Evolutionary conservation across 176 grass and related monocot species (phyloP).

Genomic region (Zizania latifolia): DNA sequence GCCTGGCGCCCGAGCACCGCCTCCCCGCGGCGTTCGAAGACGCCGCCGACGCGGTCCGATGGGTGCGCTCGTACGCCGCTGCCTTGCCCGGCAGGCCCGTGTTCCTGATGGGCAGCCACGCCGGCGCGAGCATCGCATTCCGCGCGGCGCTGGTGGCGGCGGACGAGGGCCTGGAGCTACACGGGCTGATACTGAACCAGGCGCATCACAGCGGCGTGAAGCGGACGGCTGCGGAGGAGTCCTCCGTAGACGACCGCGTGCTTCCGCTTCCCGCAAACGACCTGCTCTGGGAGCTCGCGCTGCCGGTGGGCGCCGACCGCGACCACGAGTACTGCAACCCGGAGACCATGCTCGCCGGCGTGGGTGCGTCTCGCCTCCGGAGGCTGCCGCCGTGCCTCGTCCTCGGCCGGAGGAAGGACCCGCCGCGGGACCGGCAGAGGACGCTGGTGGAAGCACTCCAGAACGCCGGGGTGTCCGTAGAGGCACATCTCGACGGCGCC

Average conservation of each 20-base stretch:
- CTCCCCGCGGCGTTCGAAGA: constrained; percentile 78
- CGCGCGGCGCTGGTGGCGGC: constrained; percentile 53
- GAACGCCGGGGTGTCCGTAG: constrained; percentile 45
- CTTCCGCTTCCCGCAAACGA: constrained; percentile 66
- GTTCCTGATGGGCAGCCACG: constrained; percentile 81
- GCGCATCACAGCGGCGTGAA: constrained; percentile 57
- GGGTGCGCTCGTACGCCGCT: constrained; percentile 40
- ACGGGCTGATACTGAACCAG: constrained; percentile 64
- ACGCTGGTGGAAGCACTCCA: constrained; percentile 44
- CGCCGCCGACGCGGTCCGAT: constrained; percentile 58
- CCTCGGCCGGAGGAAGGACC: constrained; percentile 54
- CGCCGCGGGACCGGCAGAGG: constrained; percentile 62
- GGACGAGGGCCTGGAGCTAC: constrained; percentile 34
- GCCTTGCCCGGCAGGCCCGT: constrained; percentile 21
- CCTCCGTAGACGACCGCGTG: constrained; percentile 52
- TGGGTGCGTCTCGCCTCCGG: constrained; percentile 20
- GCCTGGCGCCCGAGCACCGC: constrained; percentile 84
- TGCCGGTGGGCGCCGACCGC: constrained; percentile 55
- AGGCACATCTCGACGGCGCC: constrained; percentile 37
- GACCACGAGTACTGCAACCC: constrained; percentile 85
- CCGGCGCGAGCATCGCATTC: constrained; percentile 68
- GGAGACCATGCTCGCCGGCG: constrained; percentile 34
- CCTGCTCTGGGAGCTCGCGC: constrained; percentile 82
- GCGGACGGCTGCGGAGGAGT: constrained; percentile 58
- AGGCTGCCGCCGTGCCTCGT: constrained; percentile 69